These are phyloP conservation scores for Phalaenopsis hybrid DNA, from an alignment of 116 monocot species.

Conservation along the genomic window DNA sequence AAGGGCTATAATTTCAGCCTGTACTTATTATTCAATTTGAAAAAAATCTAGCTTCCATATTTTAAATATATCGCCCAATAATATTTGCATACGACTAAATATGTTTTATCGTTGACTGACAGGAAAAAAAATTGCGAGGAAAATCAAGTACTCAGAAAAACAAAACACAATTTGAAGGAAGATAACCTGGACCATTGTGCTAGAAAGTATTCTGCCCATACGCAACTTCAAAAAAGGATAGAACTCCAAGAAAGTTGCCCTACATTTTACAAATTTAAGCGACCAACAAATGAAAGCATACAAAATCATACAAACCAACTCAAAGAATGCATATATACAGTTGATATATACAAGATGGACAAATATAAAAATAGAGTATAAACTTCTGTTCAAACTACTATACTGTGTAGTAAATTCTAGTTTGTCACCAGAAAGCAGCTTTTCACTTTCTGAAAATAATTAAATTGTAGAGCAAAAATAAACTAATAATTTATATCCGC, in stretches of 20 bases:
- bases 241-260: not conserved
- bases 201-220: not conserved
- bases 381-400: not conserved
- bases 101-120: not conserved
- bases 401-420: not conserved
- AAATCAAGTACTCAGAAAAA: not conserved
- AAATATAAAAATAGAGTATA: not conserved
- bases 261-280: not conserved
- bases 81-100: not conserved
- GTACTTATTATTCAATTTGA: not conserved
- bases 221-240: not conserved
- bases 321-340: not conserved
- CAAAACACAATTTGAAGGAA: not conserved
- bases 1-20: not conserved
- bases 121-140: not conserved
- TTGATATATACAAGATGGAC: not conserved
- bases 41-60: not conserved
- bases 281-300: not conserved
- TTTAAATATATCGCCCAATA: not conserved
- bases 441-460: not conserved
- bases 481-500: not conserved
- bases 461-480: not conserved
- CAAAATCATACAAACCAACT: not conserved
- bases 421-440: conserved; percentile 1
- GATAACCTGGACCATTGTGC: not conserved